These are phyloP conservation scores for Fusarium sp. DNA, from an alignment of 2,329 filamentous ascomycete genomes.

Conservation along the genomic window DNA sequence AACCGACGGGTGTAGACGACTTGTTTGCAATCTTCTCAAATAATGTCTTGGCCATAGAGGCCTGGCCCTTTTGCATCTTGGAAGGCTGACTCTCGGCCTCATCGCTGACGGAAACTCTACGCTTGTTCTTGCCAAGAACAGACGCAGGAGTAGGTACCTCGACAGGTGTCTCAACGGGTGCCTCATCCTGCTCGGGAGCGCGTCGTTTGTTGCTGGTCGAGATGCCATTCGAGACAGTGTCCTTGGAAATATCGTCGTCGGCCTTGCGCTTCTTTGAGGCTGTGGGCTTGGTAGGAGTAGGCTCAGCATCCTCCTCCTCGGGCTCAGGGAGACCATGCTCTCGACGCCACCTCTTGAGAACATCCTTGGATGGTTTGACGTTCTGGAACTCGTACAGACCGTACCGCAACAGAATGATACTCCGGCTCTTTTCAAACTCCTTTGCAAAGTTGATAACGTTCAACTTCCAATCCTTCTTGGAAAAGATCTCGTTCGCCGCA, in stretches of 20 bases:
- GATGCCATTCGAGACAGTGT: conserved; percentile 50
- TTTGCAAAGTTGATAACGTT: conserved; percentile 73
- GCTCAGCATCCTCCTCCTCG: conserved; percentile 54
- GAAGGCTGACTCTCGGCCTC: conserved; percentile 62
- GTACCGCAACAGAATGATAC: conserved; percentile 71
- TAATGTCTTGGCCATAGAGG: conserved; percentile 66
- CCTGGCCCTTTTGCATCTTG: conserved; percentile 64
- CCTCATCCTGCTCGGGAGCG: conserved; percentile 53
- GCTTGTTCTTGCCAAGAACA: conserved; percentile 62
- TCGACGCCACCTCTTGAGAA: conserved; percentile 69
- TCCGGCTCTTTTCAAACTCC: conserved; percentile 73
- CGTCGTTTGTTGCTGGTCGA: conserved; percentile 62
- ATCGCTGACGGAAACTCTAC: conserved; percentile 60
- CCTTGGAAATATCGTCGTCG: conserved; percentile 60
- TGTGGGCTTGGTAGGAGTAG: conserved; percentile 49
- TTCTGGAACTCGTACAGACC: conserved; percentile 74
- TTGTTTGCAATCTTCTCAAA: conserved; percentile 70
- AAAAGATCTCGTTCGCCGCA: conserved; percentile 70
- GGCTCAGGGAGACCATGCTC: conserved; percentile 66
- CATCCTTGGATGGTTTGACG: conserved; percentile 68
- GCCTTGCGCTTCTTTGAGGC: conserved; percentile 68
- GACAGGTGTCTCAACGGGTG: conserved; percentile 51
- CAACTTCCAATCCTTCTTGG: conserved; percentile 71
- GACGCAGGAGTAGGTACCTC: conserved; percentile 43
- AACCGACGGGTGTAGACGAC: conserved; percentile 49